A percentile compares a stretch with the other conserved stretches of the same genome.
Conservation (phyloP, 352 stramenopile genomes). For the Phytophthora meadii region DNA sequence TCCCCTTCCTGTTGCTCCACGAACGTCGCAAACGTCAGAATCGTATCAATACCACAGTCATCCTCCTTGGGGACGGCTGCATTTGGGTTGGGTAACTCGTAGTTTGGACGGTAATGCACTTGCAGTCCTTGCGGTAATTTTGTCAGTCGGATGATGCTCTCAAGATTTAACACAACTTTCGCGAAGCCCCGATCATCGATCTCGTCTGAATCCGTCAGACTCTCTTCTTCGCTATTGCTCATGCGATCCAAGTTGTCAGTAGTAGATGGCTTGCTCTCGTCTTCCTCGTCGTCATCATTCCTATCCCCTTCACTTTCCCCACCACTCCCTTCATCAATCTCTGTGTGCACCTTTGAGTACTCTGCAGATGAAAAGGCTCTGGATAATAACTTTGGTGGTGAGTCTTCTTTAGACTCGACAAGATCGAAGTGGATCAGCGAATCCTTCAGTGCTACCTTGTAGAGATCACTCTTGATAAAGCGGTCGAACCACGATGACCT, state of each 20-base stretch:
- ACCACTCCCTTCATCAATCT: conserved; percentile 6
- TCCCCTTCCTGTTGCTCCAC: conserved; percentile 54
- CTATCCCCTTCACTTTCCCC: conserved; percentile 17
- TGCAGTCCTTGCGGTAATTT: conserved; percentile 81
- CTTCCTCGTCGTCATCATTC: conserved; percentile 15
- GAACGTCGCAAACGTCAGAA: conserved; percentile 79
- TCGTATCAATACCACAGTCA: conserved; percentile 52
- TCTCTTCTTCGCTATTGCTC: conserved; percentile 50
- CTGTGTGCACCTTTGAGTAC: conserved; percentile 29
- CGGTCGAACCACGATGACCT: conserved; percentile 82
- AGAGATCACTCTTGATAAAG: conserved; percentile 88
- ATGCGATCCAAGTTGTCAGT: conserved; percentile 22
- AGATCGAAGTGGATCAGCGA: conserved; percentile 68
- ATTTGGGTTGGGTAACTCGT: conserved; percentile 47
- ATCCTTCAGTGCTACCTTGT: conserved; percentile 82
- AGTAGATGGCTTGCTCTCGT: conserved; percentile 29
- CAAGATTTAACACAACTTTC: conserved; percentile 75
- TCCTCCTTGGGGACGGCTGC: conserved; percentile 35
- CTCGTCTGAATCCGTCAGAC: conserved; percentile 50
- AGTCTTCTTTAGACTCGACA: conserved; percentile 70
- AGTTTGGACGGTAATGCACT: conserved; percentile 85
- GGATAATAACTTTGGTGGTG: conserved; percentile 69
- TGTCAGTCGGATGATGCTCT: conserved; percentile 87
- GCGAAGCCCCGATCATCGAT: conserved; percentile 53
- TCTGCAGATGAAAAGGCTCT: conserved; percentile 63